phyloP scores from a whole-genome alignment of 78 protist species.

The Fonticula alba region DNA sequence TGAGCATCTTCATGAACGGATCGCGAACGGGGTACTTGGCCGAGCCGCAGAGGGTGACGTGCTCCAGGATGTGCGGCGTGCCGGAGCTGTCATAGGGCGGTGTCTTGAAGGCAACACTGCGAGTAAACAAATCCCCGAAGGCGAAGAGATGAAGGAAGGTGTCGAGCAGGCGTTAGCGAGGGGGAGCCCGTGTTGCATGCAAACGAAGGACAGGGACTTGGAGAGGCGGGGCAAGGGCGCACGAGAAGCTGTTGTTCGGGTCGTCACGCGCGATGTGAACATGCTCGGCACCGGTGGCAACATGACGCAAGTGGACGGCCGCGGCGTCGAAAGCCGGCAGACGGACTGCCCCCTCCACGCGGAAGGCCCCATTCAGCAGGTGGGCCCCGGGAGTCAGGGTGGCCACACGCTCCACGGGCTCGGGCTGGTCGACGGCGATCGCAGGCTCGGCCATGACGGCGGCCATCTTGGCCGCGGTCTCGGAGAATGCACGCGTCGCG shows the following conservation, averaged over 20 bases:
- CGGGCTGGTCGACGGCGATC: too few species aligned
- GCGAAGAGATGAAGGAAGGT: background rate
- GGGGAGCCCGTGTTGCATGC: background rate
- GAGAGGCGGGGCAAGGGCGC: background rate
- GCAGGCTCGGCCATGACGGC: too few species aligned
- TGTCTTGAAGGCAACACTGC: constrained; percentile 52
- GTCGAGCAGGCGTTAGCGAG: background rate
- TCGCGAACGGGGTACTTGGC: constrained; percentile 62
- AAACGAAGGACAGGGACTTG: too few species aligned
- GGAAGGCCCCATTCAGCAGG: too few species aligned
- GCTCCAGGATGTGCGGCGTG: constrained; percentile 83
- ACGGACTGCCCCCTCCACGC: too few species aligned
- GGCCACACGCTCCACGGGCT: too few species aligned
- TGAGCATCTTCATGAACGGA: constrained; percentile 71
- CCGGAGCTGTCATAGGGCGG: constrained; percentile 49
- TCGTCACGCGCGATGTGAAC: constrained; percentile 15
- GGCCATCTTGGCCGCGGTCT: too few species aligned
- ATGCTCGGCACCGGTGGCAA: constrained; percentile 9
- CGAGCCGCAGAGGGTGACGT: constrained; percentile 74
- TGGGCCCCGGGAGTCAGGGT: too few species aligned
- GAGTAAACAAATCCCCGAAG: background rate
- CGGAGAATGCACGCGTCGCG: too few species aligned
- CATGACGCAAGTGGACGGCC: constrained; percentile 1
- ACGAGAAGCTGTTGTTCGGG: constrained; percentile 13
- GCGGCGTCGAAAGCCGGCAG: too few species aligned